Base-by-base conservation (phyloP, 2,329 filamentous ascomycete species). In the Fusarium gaditjirri region DNA sequence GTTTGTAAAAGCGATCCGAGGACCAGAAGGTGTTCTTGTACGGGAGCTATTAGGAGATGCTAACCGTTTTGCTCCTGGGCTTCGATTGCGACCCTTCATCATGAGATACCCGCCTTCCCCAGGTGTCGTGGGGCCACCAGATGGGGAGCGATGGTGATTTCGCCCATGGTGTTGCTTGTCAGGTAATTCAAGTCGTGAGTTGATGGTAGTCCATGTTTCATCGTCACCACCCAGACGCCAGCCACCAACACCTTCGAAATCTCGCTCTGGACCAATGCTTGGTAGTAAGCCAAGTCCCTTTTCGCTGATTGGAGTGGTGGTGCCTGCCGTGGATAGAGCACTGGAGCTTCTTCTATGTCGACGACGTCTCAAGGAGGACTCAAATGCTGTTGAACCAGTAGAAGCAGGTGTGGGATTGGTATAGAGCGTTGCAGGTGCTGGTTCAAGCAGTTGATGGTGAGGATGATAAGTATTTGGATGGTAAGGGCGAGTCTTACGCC, bases 241-340 rank as follows among this genome's bases (percentile, higher is more conserved):
- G 6, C 88, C 88, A 23, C 88, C 88, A 4, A 90, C 79, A 12
- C 88, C 88, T 71, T 90, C 88, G 70, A 86, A 90, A 75, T 90
- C 88, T 35, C 88, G 81, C 58, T 86, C 84, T 7, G 86, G 79
- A 1, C 87, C 87, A 38, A 87, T 78, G 66, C 84, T 86, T 12
- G 86, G 83, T 19, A 84, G 80, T 21, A 88, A 74, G 10, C 83
- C 80, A 46, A 85, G 74, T 12, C 80, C 78, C 50, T 77, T 79
- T 29, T 84, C 79, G 66, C 80, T 80, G 50, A 79, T 70, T 16
- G 80, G 78, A 1, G 80, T 81, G n/a, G 72, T 71, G 33, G 80
- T 74, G 6, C 81, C 81, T 3, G 77, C 72, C 5, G 77, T 74
- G 8, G 81, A 81, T 17, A 79, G 69, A 36, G 78, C 78, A 70